phyloP scores from a whole-genome alignment of 257 asterid species.

The Solanum appendiculatum region DNA sequence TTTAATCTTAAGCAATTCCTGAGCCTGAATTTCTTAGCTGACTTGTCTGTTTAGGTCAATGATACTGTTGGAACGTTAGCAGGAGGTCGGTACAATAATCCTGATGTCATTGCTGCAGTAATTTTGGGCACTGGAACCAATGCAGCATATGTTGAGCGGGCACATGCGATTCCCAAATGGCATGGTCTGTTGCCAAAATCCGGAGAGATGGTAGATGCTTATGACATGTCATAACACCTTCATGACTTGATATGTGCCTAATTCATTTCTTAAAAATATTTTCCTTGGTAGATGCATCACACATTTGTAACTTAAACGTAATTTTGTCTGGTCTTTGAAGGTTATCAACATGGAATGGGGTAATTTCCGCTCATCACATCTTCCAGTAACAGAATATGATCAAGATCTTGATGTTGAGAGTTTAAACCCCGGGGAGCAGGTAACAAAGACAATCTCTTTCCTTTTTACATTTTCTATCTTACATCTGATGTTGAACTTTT shows the following conservation, averaged over 20 bases:
- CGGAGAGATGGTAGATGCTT: constrained; percentile 66
- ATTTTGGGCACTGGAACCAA: constrained; percentile 94
- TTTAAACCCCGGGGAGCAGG: constrained; percentile 95
- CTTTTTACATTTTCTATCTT: neutral
- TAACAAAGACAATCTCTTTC: neutral
- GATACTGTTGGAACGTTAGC: constrained; percentile 97
- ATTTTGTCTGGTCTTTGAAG: constrained; percentile 17
- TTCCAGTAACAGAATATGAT: constrained; percentile 79
- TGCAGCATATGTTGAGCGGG: constrained; percentile 88
- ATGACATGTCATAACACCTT: neutral
- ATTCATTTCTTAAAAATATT: neutral
- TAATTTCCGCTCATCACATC: constrained; percentile 74
- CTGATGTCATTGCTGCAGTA: constrained; percentile 81
- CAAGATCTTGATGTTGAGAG: constrained; percentile 69
- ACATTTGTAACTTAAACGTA: neutral
- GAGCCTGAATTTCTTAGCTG: neutral
- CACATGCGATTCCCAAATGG: constrained; percentile 79
- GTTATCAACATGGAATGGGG: constrained; percentile 99
- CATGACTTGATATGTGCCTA: neutral
- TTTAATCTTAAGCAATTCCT: neutral
- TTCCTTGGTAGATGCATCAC: neutral
- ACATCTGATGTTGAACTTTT: neutral
- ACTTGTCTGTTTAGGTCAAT: constrained; percentile 45
- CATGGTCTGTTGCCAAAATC: constrained; percentile 60
- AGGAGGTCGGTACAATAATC: constrained; percentile 52